These are phyloP conservation scores for Cercospora nicotianae DNA, from an alignment of 2,329 filamentous ascomycete genomes.

Conservation along the genomic window DNA sequence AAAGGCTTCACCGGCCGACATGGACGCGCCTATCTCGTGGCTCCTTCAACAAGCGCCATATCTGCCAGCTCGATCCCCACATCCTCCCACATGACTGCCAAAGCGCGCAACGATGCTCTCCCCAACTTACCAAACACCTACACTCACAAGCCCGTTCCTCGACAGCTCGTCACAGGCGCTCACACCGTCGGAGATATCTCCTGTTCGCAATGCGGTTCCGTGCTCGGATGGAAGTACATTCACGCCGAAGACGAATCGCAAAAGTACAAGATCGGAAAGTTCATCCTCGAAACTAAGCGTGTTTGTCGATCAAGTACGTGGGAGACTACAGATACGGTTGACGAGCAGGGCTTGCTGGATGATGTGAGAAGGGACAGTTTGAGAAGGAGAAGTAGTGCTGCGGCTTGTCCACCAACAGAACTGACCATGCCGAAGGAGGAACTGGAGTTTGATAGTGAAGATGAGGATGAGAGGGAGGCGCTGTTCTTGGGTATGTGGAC, in stretches of 20 bases:
- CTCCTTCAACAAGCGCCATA: conserved; percentile 43
- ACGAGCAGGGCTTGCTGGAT: conserved; percentile 27
- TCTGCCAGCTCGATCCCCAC: conserved; percentile 23
- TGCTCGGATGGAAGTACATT: conserved; percentile 66
- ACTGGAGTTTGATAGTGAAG: conserved; percentile 64
- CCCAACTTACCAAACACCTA: conserved; percentile 59
- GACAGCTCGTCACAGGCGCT: conserved; percentile 62
- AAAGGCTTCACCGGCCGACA: conserved; percentile 67
- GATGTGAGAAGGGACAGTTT: conserved; percentile 36
- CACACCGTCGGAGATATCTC: conserved; percentile 63
- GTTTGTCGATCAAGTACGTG: conserved; percentile 54
- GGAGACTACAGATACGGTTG: conserved; percentile 44
- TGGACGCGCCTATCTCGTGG: conserved; percentile 64
- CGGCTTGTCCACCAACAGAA: conserved; percentile 27
- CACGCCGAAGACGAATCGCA: conserved; percentile 62
- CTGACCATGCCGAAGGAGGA: conserved; percentile 31
- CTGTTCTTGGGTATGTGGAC: conserved; percentile 64
- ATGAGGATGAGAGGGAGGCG: conserved; percentile 68
- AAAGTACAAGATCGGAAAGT: conserved; percentile 66
- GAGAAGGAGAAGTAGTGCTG: conserved; percentile 56
- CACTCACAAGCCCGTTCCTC: conserved; percentile 56
- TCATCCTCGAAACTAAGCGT: conserved; percentile 62
- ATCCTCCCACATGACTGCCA: conserved; percentile 25
- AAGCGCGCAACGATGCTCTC: conserved; percentile 33
- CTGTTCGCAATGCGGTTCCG: conserved; percentile 56